Conservation (phyloP, 306 rosid species). For the Citrullus colocynthis region DNA sequence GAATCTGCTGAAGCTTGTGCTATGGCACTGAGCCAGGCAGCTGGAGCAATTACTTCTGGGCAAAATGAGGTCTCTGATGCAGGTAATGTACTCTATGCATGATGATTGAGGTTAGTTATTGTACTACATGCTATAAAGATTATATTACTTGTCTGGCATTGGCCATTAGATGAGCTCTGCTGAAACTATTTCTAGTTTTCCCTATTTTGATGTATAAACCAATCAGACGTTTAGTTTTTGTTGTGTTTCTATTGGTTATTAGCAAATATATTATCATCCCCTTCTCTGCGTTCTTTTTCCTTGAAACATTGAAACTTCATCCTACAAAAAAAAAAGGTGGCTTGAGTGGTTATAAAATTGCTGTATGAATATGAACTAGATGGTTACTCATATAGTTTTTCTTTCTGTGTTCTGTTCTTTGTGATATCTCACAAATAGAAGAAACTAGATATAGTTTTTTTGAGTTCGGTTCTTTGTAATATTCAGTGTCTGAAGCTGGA, state of each 20-base stretch:
- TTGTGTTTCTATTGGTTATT: not conserved
- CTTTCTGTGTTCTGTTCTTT: slow-evolving; percentile 1
- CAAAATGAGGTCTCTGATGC: slow-evolving; percentile 41
- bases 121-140: not conserved
- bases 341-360: not conserved
- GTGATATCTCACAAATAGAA: slow-evolving; percentile 2
- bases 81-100: slow-evolving; percentile 31
- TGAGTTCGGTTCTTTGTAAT: slow-evolving; percentile 12
- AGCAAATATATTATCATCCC: not conserved
- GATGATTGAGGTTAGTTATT: slow-evolving; percentile 11
- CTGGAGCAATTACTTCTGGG: slow-evolving; percentile 59
- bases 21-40: slow-evolving; percentile 54
- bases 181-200: not conserved
- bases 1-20: slow-evolving; percentile 87
- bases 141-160: not conserved
- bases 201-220: not conserved
- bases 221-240: not conserved
- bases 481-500: slow-evolving; percentile 72
- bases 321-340: not conserved
- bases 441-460: not conserved
- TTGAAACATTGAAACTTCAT: not conserved
- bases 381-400: not conserved
- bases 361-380: not conserved
- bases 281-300: not conserved
- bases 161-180: not conserved